Conservation (phyloP, 2,329 filamentous ascomycete genomes). For the Sclerotinia nivalis region DNA sequence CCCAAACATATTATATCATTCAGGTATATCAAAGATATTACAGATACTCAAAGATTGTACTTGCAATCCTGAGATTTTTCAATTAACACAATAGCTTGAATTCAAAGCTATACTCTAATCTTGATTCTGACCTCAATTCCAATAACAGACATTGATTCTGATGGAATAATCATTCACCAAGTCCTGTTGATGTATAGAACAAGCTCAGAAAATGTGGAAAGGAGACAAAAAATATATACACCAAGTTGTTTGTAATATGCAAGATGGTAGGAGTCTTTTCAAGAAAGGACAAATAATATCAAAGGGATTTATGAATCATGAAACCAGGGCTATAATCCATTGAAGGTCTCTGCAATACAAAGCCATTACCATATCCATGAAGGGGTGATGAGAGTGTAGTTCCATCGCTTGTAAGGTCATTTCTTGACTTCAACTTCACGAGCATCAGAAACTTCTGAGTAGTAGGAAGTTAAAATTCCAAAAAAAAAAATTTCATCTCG, state of each 20-base stretch:
- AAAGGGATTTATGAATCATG: neutral
- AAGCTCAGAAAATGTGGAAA: neutral
- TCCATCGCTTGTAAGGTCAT: neutral
- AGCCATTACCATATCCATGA: neutral
- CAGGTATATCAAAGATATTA: neutral
- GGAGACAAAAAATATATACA: neutral
- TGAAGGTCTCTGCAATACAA: neutral
- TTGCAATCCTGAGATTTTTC: neutral
- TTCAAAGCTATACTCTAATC: neutral
- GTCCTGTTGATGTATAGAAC: no score
- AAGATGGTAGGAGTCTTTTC: neutral
- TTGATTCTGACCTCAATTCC: no score
- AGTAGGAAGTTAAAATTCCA: neutral
- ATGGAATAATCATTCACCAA: neutral
- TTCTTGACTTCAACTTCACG: neutral
- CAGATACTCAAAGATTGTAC: neutral
- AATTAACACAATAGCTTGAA: neutral
- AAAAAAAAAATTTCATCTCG: neutral
- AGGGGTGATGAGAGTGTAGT: no score
- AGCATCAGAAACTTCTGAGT: conserved; percentile 1
- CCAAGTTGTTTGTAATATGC: neutral
- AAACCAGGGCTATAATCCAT: neutral
- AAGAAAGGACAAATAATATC: neutral
- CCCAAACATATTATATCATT: neutral
- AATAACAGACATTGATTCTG: neutral